Conservation (phyloP, 163 green algal genomes). For the Trebouxiophyceae sp. region DNA sequence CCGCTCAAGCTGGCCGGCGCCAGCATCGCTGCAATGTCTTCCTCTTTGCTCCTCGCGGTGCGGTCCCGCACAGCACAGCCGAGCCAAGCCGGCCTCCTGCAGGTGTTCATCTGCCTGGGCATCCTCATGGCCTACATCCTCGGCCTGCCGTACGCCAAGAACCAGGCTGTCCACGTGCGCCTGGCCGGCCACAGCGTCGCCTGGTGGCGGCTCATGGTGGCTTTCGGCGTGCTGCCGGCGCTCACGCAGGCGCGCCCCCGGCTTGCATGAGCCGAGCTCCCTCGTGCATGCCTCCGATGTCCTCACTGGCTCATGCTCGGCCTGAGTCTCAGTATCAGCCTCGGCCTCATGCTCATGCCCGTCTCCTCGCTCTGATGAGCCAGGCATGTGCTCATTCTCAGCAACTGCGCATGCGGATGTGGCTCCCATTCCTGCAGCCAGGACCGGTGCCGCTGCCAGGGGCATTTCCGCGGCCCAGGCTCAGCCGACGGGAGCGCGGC, state of each 20-base stretch:
- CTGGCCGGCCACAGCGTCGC: background rate
- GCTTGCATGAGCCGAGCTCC: too few relatives aligned
- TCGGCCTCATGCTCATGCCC: too few relatives aligned
- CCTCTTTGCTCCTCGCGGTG: background rate
- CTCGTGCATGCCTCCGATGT: too few relatives aligned
- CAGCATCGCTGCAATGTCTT: background rate
- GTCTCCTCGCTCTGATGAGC: too few relatives aligned
- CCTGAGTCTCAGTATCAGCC: too few relatives aligned
- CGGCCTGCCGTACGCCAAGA: conserved; percentile 27
- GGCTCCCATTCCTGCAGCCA: too few relatives aligned
- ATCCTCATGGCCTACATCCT: conserved; percentile 45
- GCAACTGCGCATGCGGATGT: too few relatives aligned
- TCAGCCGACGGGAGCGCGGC: background rate
- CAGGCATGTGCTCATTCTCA: too few relatives aligned
- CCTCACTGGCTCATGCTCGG: too few relatives aligned
- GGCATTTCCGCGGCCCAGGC: background rate
- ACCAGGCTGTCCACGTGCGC: background rate
- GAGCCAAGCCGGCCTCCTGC: conserved; percentile 1
- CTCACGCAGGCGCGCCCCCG: too few relatives aligned
- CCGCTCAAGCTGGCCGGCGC: background rate
- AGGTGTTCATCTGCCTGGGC: conserved; percentile 49
- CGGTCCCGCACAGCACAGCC: background rate
- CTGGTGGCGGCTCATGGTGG: conserved; percentile 59
- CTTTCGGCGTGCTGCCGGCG: conserved; percentile 19
- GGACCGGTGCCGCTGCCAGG: too few relatives aligned